Evolutionary conservation across 371 early-diverging fungal species (phyloP).

Genomic region (Mucor mucedo): DNA sequence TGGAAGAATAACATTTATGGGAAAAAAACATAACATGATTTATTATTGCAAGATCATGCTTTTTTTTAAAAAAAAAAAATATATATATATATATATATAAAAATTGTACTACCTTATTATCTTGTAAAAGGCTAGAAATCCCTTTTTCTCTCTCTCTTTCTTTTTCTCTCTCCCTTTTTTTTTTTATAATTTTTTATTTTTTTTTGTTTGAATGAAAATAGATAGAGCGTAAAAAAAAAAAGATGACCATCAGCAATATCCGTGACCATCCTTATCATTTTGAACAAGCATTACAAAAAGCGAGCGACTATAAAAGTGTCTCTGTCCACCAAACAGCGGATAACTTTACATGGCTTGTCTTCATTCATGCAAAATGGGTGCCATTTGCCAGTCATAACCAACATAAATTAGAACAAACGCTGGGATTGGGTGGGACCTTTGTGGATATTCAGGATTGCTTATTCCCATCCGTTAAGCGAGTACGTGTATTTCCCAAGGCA

Average conservation of each 20-base stretch:
- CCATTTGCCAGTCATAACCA: conserved; percentile 52
- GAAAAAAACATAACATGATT: conserved; percentile 1
- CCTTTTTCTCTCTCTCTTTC: conserved; percentile 2
- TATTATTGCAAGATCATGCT: background rate
- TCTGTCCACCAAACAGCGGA: conserved; percentile 24
- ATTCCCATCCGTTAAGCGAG: conserved; percentile 51
- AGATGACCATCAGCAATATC: conserved; percentile 33
- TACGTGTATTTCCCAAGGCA: conserved; percentile 54
- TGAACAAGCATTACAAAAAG: conserved; percentile 42
- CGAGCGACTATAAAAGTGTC: conserved; percentile 29
- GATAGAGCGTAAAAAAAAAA: no score
- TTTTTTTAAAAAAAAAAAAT: background rate
- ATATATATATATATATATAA: no score
- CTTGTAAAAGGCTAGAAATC: background rate
- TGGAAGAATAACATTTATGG: conserved; percentile 7
- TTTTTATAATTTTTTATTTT: no score
- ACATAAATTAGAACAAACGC: conserved; percentile 48
- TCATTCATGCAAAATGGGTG: conserved; percentile 49
- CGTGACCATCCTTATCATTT: conserved; percentile 47
- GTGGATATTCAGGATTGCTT: conserved; percentile 52
- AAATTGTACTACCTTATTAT: conserved; percentile 1
- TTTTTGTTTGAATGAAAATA: background rate
- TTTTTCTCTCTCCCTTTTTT: conserved; percentile 8
- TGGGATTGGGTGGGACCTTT: conserved; percentile 54
- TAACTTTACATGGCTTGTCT: conserved; percentile 52